Conservation (phyloP, 2,329 filamentous ascomycete genomes). For the Achaetomium macrosporum region DNA sequence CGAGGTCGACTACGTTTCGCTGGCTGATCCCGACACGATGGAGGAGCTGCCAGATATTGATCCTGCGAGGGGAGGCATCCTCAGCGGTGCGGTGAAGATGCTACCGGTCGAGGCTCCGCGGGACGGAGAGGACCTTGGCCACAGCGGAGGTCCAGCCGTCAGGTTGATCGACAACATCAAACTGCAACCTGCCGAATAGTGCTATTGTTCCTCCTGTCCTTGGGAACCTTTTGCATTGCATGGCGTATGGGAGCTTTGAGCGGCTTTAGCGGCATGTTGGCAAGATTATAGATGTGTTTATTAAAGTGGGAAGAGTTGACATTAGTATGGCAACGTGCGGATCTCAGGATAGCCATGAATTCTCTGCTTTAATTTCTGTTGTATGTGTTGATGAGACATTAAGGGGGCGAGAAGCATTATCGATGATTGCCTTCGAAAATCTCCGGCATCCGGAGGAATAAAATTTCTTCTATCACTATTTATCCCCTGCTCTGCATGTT, state of each 20-base stretch:
- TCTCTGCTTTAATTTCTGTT: neutral
- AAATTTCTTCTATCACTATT: too few species aligned
- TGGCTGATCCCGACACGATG: slow-evolving; percentile 80
- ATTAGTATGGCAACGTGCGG: neutral
- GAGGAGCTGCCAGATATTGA: slow-evolving; percentile 72
- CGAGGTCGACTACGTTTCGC: slow-evolving; percentile 86
- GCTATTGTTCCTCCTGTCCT: neutral
- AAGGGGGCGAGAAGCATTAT: too few species aligned
- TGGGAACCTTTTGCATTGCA: slow-evolving; percentile 10
- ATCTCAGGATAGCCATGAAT: neutral
- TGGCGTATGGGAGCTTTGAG: slow-evolving; percentile 9
- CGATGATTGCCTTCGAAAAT: too few species aligned
- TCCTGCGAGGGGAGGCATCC: slow-evolving; percentile 63
- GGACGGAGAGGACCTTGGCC: slow-evolving; percentile 69
- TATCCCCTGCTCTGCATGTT: too few species aligned
- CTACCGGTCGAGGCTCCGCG: slow-evolving; percentile 65
- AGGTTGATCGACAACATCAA: slow-evolving; percentile 93
- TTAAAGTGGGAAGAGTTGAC: neutral
- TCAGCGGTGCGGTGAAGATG: slow-evolving; percentile 92
- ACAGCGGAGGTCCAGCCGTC: slow-evolving; percentile 66
- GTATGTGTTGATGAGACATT: too few species aligned
- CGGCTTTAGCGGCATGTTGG: neutral
- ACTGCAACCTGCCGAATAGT: slow-evolving; percentile 40
- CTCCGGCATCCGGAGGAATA: too few species aligned
- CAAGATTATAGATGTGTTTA: slow-evolving; percentile 7